Evolutionary conservation across 805 yeast genomes (phyloP).

Genomic region (Kazachstania martiniae): DNA sequence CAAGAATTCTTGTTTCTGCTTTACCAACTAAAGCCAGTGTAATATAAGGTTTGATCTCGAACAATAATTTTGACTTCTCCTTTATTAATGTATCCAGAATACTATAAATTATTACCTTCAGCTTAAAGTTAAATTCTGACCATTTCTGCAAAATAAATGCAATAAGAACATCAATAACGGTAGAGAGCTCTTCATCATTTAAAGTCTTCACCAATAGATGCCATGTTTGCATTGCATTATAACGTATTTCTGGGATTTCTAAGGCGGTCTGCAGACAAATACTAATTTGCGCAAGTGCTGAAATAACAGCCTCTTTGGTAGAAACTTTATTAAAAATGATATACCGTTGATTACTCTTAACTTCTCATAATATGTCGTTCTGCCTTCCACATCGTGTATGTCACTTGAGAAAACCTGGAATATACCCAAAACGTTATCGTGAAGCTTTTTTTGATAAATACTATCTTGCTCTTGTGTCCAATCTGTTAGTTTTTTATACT

Average conservation of each 20-base stretch:
- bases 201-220: slow-evolving; percentile 46
- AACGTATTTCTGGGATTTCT: slow-evolving; percentile 49
- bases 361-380: slow-evolving; percentile 62
- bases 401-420: slow-evolving; percentile 72
- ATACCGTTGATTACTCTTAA: slow-evolving; percentile 64
- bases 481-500: slow-evolving; percentile 17
- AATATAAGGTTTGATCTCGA: slow-evolving; percentile 29
- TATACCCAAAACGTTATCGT: slow-evolving; percentile 57
- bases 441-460: slow-evolving; percentile 34
- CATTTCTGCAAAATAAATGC: slow-evolving; percentile 67
- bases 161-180: slow-evolving; percentile 62
- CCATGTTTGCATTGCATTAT: slow-evolving; percentile 60
- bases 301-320: slow-evolving; percentile 42
- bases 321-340: slow-evolving; percentile 46
- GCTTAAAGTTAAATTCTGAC: slow-evolving; percentile 36
- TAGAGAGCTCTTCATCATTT: slow-evolving; percentile 44
- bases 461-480: slow-evolving; percentile 23
- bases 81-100: slow-evolving; percentile 33
- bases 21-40: slow-evolving; percentile 65
- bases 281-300: slow-evolving; percentile 74
- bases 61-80: slow-evolving; percentile 10
- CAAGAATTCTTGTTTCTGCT: slow-evolving; percentile 36
- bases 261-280: slow-evolving; percentile 77
- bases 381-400: slow-evolving; percentile 62
- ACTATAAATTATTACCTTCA: slow-evolving; percentile 41